Evolutionary conservation across 495 filamentous ascomycete species (phyloP), one percentile per base, ranked within the genome.

Genomic region (Penicillium lividum): DNA sequence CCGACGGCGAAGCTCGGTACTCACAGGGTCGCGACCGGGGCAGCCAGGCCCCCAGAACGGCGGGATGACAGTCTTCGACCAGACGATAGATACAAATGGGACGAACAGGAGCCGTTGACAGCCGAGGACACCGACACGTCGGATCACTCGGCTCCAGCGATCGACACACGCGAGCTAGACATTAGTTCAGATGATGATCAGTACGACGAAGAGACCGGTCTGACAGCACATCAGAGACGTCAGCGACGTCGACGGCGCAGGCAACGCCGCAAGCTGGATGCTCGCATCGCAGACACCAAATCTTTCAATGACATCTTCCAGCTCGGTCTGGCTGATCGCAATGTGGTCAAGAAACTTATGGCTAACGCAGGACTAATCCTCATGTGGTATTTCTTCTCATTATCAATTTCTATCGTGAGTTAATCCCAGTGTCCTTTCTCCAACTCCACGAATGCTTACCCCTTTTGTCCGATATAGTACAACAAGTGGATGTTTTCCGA

Each of bases 401-500:
- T 98, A 38, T 89, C 89, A 13, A 97, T 98, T 65, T 98, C 95
- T 30, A 85, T 98, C 54, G 92, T 96, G 82, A 81, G 90, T 79
- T 34, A 8, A 52, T 31, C 30, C 31, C 18, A 38, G 40, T 4
- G 18, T 36, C 16, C 18, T 15, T 40, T 34, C 38, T 38, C 38
- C 25, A 15, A 42, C 9, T 5, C 29, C 10, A 30, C 28, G 13
- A 28, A 22, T 30, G 36, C 25, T 31, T 56, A 33, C 18, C 31
- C 0, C 31, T 0, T 16, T 9, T 31, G 13, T 16, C 44, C 16
- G 33, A 29, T 31, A 27, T 63, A 95, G 91, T 99, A 99, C 76
- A 99, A 99, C 79, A 98, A 97, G 80, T 98, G 95, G 95, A 99
- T 99, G 95, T 99, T 99, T 73, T 88, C 89, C 60, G 77, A 86